Conservation (phyloP, 306 rosid genomes). For the Quercus gilva region DNA sequence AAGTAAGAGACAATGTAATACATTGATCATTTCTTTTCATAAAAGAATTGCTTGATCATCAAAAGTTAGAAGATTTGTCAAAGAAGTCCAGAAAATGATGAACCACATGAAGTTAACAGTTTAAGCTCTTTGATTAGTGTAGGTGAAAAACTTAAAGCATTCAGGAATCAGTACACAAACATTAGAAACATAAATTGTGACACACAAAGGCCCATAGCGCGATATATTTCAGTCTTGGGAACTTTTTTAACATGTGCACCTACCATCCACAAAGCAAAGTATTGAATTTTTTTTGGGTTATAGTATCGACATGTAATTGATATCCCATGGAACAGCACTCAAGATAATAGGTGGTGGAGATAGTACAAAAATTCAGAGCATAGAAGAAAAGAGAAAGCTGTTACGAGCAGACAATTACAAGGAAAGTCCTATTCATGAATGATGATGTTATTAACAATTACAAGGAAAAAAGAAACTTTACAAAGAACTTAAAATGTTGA, state of each 20-base stretch:
- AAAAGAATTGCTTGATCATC: background rate
- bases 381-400: background rate
- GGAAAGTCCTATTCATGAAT: background rate
- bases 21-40: background rate
- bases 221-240: background rate
- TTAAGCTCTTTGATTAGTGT: no score
- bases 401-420: background rate
- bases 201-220: background rate
- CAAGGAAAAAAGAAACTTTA: slow-evolving; percentile 2
- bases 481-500: background rate
- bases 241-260: background rate
- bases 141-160: no score
- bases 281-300: no score
- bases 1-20: background rate
- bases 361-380: background rate
- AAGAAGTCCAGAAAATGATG: background rate
- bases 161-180: no score
- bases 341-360: background rate
- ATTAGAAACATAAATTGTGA: no score
- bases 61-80: background rate
- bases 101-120: background rate
- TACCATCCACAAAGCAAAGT: background rate
- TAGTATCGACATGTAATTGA: background rate
- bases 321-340: background rate
- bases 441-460: background rate